These are phyloP conservation scores for Quercus rubra DNA, from an alignment of 306 rosid species.

Conservation along the genomic window DNA sequence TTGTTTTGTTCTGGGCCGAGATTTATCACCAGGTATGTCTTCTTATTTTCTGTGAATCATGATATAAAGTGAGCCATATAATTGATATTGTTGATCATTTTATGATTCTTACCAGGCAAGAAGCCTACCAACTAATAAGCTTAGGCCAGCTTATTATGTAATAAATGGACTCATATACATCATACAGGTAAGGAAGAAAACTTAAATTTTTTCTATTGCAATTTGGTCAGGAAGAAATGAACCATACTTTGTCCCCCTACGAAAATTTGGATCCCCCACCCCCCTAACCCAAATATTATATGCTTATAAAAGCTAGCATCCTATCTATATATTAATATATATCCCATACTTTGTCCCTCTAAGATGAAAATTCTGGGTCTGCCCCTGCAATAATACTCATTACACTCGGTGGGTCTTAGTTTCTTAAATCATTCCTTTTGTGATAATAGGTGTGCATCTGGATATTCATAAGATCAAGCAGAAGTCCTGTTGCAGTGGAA, in stretches of 20 bases:
- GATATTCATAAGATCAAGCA: slow-evolving; percentile 46
- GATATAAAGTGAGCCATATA: background rate
- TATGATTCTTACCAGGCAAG: slow-evolving; percentile 55
- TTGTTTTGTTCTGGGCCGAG: slow-evolving; percentile 87
- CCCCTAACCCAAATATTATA: no score
- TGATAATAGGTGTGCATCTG: slow-evolving; percentile 56
- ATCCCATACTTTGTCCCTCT: no score
- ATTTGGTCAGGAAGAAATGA: slow-evolving; percentile 6
- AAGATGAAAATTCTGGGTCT: no score
- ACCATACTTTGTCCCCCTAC: background rate
- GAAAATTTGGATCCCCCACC: no score
- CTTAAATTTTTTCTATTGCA: slow-evolving; percentile 1
- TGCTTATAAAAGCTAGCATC: no score
- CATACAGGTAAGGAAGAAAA: slow-evolving; percentile 44
- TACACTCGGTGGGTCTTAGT: background rate
- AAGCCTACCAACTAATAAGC: slow-evolving; percentile 60
- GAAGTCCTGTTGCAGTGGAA: slow-evolving; percentile 36
- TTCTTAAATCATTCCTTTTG: slow-evolving; percentile 20
- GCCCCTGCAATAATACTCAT: background rate
- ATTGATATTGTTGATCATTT: slow-evolving; percentile 5
- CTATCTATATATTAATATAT: no score
- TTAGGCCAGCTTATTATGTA: slow-evolving; percentile 57
- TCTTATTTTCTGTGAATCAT: slow-evolving; percentile 4
- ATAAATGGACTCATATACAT: slow-evolving; percentile 58
- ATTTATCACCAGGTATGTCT: slow-evolving; percentile 68